Percentiles rank a stretch among this genome's conserved stretches.
Evolutionary conservation across 805 yeast genomes (phyloP).

Genomic region (Candida chauliodis): DNA sequence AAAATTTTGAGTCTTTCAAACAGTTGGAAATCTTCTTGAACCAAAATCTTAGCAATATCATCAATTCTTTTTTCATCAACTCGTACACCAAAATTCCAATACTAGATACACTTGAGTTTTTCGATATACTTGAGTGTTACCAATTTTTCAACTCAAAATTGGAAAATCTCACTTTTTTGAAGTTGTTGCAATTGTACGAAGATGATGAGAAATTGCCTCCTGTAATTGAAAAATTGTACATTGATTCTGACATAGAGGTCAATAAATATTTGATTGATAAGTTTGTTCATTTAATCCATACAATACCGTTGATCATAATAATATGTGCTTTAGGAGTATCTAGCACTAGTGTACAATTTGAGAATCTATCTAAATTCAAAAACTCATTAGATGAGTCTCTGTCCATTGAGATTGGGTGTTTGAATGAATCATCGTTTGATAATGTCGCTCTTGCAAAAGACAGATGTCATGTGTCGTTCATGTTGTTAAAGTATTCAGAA

Average conservation of each 20-base stretch:
- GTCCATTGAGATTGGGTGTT: conserved; percentile 18
- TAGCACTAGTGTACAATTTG: conserved; percentile 28
- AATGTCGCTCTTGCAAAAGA: conserved; percentile 13
- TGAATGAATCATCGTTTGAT: conserved; percentile 11
- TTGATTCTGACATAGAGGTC: conserved; percentile 15
- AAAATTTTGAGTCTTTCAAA: conserved; percentile 11
- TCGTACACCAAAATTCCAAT: conserved; percentile 33
- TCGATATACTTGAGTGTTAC: conserved; percentile 27
- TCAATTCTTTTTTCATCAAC: conserved; percentile 28
- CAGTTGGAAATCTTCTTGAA: conserved; percentile 19
- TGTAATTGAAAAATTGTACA: conserved; percentile 10
- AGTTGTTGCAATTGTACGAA: conserved; percentile 12
- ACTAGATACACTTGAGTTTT: conserved; percentile 24
- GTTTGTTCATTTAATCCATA: conserved; percentile 17
- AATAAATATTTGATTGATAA: conserved; percentile 17
- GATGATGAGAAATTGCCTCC: conserved; percentile 6
- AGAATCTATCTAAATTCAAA: conserved; percentile 27
- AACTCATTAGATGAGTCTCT: conserved; percentile 27
- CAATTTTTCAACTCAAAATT: conserved; percentile 18
- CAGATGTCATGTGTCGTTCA: conserved; percentile 19
- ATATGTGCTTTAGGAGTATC: conserved; percentile 33
- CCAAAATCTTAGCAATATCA: conserved; percentile 14
- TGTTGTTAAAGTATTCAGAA: conserved; percentile 20
- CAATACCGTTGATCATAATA: conserved; percentile 23
- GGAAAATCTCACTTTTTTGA: conserved; percentile 17